Evolutionary conservation across 805 yeast species (phyloP), one percentile per base, ranked within the genome.

Genomic region (Brettanomyces custersianus): DNA sequence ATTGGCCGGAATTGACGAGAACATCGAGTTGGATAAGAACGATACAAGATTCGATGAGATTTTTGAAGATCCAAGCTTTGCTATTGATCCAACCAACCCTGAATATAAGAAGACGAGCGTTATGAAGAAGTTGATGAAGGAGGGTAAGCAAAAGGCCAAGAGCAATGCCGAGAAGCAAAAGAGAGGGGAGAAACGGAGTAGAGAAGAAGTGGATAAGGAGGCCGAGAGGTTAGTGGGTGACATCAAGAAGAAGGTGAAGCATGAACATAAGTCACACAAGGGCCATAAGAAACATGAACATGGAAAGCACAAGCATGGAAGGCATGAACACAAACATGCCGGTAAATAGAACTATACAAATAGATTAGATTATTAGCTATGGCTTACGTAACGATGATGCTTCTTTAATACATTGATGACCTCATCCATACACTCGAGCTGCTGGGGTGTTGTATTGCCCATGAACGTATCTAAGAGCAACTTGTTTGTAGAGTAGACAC

Each of bases 51-150:
- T 92, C 66, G 70, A 70, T 32, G 94, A 81, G 45, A 66, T 87
- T 44, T 85, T 80, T 52, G 86, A 86, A 49, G 79, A 76, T 42
- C 95, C 84, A 43, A 92, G 81, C 42, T 92, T 76, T 60, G 96
- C 96, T 10, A 87, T 94, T 54, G 98, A 94, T 59, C 94, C 96
- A 17, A 79, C 94, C 16, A 77, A 70, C 51, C 82, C 94, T n/a
- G 95, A 85, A 55, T 90, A 74, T 67, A 87, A 83, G 63, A 76
- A 80, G 59, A 88, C 97, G 1, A 64, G 74, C 13, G 86, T 92
- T 19, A 88, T 90, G 95, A 78, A 80, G 53, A 70, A 79, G 56
- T 72, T 92, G 38, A 60, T 92, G 63, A 68, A 74, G 31, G 95
- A 87, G 59, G 72, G 95, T 45, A 51, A 51, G 31, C 45, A 41